A percentile compares a stretch with the other conserved stretches of the same genome.
Evolutionary conservation across 768 basidiomycete genomes (phyloP).

Genomic region (Cyathus striatus): DNA sequence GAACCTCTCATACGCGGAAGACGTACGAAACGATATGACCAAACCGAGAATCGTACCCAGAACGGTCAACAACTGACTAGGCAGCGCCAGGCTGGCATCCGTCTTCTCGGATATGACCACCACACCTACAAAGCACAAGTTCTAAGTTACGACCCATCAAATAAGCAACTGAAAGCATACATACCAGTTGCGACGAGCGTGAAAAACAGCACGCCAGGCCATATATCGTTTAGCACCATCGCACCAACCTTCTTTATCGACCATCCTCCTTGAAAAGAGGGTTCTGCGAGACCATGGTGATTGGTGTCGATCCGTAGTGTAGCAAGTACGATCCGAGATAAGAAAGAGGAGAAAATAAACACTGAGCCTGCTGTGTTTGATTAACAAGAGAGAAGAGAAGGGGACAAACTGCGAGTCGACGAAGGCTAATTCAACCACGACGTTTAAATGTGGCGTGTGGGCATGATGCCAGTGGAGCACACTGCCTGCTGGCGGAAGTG

Average conservation of each 20-base stretch:
- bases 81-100: slow-evolving; percentile 32
- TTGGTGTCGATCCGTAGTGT: too few species aligned
- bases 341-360: too few species aligned
- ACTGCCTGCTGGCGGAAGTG: too few species aligned
- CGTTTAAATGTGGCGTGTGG: too few species aligned
- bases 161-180: slow-evolving; percentile 3
- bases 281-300: neutral
- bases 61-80: slow-evolving; percentile 46
- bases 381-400: too few species aligned
- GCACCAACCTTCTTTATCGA: slow-evolving; percentile 36
- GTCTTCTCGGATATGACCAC: slow-evolving; percentile 42
- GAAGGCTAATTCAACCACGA: too few species aligned
- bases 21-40: slow-evolving; percentile 58
- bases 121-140: slow-evolving; percentile 35
- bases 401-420: too few species aligned
- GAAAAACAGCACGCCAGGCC: slow-evolving; percentile 51
- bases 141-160: neutral
- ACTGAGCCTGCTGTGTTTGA: too few species aligned
- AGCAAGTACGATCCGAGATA: too few species aligned
- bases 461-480: too few species aligned
- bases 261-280: slow-evolving; percentile 20
- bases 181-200: slow-evolving; percentile 41
- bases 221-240: slow-evolving; percentile 49
- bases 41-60: slow-evolving; percentile 61
- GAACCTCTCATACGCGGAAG: slow-evolving; percentile 55